phyloP scores from a whole-genome alignment of 129 eudicot genomes.

The Helichrysum umbraculigerum region DNA sequence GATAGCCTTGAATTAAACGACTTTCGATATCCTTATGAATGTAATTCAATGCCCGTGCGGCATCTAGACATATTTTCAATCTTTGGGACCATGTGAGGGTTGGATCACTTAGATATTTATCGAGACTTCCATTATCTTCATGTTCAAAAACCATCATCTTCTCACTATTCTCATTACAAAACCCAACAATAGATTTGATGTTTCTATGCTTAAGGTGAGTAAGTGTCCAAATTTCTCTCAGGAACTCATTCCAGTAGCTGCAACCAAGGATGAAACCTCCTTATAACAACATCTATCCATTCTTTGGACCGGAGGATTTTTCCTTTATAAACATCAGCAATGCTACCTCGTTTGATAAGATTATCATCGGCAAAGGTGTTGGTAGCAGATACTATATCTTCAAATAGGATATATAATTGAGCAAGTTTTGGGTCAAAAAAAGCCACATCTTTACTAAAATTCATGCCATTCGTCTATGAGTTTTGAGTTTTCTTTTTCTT shows the following conservation, averaged over 20 bases:
- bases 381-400: slow-evolving; percentile 4
- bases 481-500: too few relatives aligned
- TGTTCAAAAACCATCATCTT: neutral
- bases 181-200: slow-evolving; percentile 1
- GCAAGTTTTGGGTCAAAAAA: too few relatives aligned
- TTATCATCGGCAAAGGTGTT: slow-evolving; percentile 1
- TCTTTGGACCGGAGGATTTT: neutral
- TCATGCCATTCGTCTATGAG: too few relatives aligned
- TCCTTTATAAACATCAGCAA: slow-evolving; percentile 8
- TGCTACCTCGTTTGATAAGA: neutral
- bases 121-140: neutral
- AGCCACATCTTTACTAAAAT: too few relatives aligned
- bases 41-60: neutral
- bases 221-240: neutral
- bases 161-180: neutral
- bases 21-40: neutral
- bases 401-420: neutral
- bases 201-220: neutral
- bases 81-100: slow-evolving; percentile 18
- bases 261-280: neutral
- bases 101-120: slow-evolving; percentile 3
- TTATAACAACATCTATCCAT: neutral
- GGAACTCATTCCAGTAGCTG: neutral
- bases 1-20: neutral
- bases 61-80: slow-evolving; percentile 18